Percentiles rank a stretch among this genome's conserved stretches.
Evolutionary conservation across 2,329 filamentous ascomycete species (phyloP).

Genomic region (Exophiala viscosa): DNA sequence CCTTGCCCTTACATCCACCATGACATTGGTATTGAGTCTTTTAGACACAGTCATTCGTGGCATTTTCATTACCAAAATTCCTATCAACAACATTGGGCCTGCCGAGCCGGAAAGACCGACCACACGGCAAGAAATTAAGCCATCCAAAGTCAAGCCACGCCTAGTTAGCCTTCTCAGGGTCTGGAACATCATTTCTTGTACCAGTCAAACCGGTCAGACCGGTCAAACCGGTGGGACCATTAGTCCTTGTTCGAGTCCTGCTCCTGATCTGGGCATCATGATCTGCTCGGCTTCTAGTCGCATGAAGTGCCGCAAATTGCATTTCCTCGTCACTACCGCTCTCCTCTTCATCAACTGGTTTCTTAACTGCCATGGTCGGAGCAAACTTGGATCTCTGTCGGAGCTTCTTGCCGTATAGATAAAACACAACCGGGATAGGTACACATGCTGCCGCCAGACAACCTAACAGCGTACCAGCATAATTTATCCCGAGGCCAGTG

Average conservation of each 20-base stretch:
- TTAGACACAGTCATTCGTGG: no score
- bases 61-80: no score
- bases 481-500: slow-evolving; percentile 48
- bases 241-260: slow-evolving; percentile 15
- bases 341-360: slow-evolving; percentile 36
- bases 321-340: slow-evolving; percentile 27
- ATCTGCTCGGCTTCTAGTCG: slow-evolving; percentile 25
- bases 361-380: slow-evolving; percentile 49
- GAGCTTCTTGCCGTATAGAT: slow-evolving; percentile 32
- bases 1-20: no score
- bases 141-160: background rate
- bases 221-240: slow-evolving; percentile 1
- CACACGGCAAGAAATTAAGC: no score
- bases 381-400: slow-evolving; percentile 27
- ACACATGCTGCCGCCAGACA: slow-evolving; percentile 35
- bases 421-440: slow-evolving; percentile 41
- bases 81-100: no score
- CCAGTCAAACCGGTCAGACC: background rate
- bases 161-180: background rate
- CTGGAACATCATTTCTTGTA: background rate
- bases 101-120: no score
- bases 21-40: no score
- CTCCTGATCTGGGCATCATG: slow-evolving; percentile 16
- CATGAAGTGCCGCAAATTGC: slow-evolving; percentile 24
- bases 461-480: slow-evolving; percentile 37